Evolutionary conservation across 192 early-diverging fungal genomes (phyloP).

Genomic region (Backusella psychrophila): DNA sequence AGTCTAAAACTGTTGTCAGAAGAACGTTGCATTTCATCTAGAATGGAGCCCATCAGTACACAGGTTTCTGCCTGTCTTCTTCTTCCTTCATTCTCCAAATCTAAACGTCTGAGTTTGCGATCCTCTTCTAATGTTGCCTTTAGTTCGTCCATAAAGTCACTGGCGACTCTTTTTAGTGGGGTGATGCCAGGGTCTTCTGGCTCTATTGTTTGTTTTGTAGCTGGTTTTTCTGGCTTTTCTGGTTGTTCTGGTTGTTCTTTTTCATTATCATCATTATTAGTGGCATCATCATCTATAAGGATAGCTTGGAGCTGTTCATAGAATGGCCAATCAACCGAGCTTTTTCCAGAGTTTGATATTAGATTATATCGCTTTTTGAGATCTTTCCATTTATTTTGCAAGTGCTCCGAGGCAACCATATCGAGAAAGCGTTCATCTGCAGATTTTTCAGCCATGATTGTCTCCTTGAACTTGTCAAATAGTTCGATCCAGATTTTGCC

Average conservation of each 20-base stretch:
- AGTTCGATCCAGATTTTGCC: not conserved
- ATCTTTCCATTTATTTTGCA: not conserved
- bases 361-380: not conserved
- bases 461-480: constrained; percentile 7
- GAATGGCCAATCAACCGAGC: not conserved
- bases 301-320: not conserved
- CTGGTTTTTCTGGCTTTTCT: not conserved
- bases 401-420: not conserved
- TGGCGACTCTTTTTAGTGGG: not conserved
- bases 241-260: not conserved
- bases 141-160: not conserved
- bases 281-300: not conserved
- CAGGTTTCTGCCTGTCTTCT: not conserved
- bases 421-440: not conserved
- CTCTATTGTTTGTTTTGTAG: not conserved
- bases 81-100: not conserved
- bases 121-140: constrained; percentile 1
- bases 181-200: not conserved
- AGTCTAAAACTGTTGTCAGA: constrained; percentile 2
- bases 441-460: not conserved
- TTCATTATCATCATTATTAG: not conserved
- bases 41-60: not conserved
- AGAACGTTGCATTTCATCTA: not conserved
- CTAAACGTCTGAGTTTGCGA: not conserved
- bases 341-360: not conserved